phyloP scores from a whole-genome alignment of 768 basidiomycete genomes.

The Phaffia australis region DNA sequence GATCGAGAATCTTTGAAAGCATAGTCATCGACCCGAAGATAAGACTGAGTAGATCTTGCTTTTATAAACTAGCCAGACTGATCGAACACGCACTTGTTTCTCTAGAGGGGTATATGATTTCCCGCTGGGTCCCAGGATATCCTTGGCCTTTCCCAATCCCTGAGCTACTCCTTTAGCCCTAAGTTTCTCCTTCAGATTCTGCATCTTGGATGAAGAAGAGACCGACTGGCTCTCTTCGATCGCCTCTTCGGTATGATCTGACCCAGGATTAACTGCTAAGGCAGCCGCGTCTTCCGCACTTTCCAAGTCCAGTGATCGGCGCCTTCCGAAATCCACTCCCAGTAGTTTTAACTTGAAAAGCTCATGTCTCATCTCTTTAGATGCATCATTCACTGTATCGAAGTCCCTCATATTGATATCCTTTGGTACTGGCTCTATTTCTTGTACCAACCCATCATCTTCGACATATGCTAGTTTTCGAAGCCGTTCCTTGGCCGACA shows the following conservation, averaged over 20 bases:
- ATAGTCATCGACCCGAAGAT: neutral
- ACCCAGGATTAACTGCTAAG: neutral
- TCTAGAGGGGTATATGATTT: slow-evolving; percentile 38
- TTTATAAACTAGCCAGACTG: neutral
- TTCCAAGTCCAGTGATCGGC: slow-evolving; percentile 12
- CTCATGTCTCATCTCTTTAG: neutral
- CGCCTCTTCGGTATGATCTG: slow-evolving; percentile 6
- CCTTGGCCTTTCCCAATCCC: slow-evolving; percentile 33
- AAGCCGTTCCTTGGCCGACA: neutral
- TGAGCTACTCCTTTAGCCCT: slow-evolving; percentile 24
- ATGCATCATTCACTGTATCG: neutral
- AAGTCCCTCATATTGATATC: neutral
- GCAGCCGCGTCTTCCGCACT: neutral
- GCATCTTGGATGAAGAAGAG: slow-evolving; percentile 13
- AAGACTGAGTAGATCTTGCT: neutral
- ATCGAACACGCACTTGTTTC: slow-evolving; percentile 30
- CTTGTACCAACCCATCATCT: neutral
- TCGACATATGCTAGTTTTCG: neutral
- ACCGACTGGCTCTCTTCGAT: neutral
- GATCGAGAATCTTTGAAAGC: slow-evolving; percentile 31
- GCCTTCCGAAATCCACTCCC: slow-evolving; percentile 3
- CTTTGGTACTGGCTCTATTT: neutral
- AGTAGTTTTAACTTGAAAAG: slow-evolving; percentile 9
- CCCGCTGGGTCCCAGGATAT: slow-evolving; percentile 37
- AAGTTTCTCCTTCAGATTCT: slow-evolving; percentile 24